Percentiles rank a stretch among this genome's conserved stretches.
phyloP scores from a whole-genome alignment of 192 early-diverging fungal species.

The Coemansia sp. region DNA sequence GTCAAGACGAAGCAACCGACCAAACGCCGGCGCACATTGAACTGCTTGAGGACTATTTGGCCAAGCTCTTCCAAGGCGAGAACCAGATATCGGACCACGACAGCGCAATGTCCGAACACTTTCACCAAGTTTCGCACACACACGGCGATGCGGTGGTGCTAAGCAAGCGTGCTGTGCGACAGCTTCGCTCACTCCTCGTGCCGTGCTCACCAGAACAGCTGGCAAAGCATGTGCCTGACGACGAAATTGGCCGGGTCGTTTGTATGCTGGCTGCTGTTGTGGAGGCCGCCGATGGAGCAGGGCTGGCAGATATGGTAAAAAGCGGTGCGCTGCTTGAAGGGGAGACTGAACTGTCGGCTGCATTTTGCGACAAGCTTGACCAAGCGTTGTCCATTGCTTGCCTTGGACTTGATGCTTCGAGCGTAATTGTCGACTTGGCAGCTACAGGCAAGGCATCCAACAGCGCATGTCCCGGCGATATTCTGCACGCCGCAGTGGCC shows the following conservation, averaged over 20 bases:
- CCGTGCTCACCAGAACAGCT: slow-evolving; percentile 23
- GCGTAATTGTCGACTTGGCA: slow-evolving; percentile 21
- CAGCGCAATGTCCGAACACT: not conserved
- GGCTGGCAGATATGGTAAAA: slow-evolving; percentile 36
- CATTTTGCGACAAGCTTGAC: slow-evolving; percentile 28
- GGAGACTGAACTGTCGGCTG: slow-evolving; percentile 15
- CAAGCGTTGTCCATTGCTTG: slow-evolving; percentile 19
- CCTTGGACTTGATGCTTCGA: slow-evolving; percentile 42
- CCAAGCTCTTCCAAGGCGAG: slow-evolving; percentile 40
- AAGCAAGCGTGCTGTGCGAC: slow-evolving; percentile 28
- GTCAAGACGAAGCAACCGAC: not conserved
- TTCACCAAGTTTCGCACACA: slow-evolving; percentile 12
- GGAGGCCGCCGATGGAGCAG: slow-evolving; percentile 27
- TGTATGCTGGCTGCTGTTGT: slow-evolving; percentile 29
- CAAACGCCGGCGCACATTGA: slow-evolving; percentile 9
- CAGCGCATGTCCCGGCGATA: slow-evolving; percentile 27
- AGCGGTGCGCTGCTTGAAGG: slow-evolving; percentile 26
- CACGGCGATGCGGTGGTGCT: slow-evolving; percentile 14
- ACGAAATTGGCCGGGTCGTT: slow-evolving; percentile 23
- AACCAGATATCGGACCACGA: slow-evolving; percentile 17
- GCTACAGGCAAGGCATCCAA: slow-evolving; percentile 35
- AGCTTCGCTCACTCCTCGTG: slow-evolving; percentile 21
- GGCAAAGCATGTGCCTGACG: slow-evolving; percentile 15
- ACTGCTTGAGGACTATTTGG: slow-evolving; percentile 28
- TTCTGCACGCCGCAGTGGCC: slow-evolving; percentile 26